Evolutionary conservation across 495 filamentous ascomycete species (phyloP).

Genomic region (Apodospora peruviana): DNA sequence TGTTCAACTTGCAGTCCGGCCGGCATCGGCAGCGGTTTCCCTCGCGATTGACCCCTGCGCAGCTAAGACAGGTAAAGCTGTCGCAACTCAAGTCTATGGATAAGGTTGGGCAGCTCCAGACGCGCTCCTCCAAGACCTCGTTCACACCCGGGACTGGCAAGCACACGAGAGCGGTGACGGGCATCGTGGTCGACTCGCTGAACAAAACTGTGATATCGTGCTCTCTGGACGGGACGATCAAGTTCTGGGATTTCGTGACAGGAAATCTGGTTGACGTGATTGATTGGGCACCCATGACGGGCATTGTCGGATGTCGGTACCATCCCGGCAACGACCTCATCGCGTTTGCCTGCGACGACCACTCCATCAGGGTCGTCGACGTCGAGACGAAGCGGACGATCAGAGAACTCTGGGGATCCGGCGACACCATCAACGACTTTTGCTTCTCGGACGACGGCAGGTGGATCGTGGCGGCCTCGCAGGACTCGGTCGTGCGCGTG

Average conservation of each 20-base stretch:
- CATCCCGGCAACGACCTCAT: slow-evolving; percentile 78
- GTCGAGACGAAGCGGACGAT: slow-evolving; percentile 84
- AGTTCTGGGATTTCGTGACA: slow-evolving; percentile 92
- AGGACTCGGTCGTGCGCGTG: slow-evolving; percentile 74
- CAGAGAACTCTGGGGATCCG: slow-evolving; percentile 86
- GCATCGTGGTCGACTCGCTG: slow-evolving; percentile 75
- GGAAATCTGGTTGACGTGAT: slow-evolving; percentile 75
- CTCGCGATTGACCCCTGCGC: slow-evolving; percentile 56
- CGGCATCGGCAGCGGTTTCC: slow-evolving; percentile 81
- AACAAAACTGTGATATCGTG: slow-evolving; percentile 81
- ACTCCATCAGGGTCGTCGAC: slow-evolving; percentile 83
- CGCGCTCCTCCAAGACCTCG: slow-evolving; percentile 27
- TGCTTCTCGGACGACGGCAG: slow-evolving; percentile 88
- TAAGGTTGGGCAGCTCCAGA: slow-evolving; percentile 42
- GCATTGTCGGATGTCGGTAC: slow-evolving; percentile 69
- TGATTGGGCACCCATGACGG: slow-evolving; percentile 77
- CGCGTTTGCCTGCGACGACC: slow-evolving; percentile 84
- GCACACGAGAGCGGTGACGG: slow-evolving; percentile 79
- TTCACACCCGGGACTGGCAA: slow-evolving; percentile 50
- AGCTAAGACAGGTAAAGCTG: slow-evolving; percentile 56
- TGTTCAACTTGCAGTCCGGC: slow-evolving; percentile 96
- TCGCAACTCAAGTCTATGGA: slow-evolving; percentile 45
- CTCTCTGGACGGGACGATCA: slow-evolving; percentile 86
- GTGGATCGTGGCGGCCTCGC: slow-evolving; percentile 86
- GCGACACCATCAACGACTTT: slow-evolving; percentile 77